These are phyloP conservation scores for Neopestalotiopsis sp. DNA, from an alignment of 2,329 filamentous ascomycete species.

Conservation along the genomic window DNA sequence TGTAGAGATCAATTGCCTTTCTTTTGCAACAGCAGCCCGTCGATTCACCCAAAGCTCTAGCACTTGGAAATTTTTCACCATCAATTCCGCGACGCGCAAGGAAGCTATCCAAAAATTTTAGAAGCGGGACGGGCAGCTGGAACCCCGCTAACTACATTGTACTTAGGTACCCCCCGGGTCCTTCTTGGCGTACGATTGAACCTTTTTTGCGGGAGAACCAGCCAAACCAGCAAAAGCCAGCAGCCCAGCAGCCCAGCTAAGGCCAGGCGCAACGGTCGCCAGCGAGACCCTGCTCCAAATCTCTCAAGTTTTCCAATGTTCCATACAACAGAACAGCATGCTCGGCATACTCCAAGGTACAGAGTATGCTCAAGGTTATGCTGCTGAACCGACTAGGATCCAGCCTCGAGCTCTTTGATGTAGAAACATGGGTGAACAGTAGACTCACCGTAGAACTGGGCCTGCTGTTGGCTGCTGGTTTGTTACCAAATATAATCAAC, in stretches of 20 bases:
- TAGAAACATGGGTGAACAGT: background rate
- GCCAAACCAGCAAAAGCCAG: background rate
- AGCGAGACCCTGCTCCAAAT: too few species aligned
- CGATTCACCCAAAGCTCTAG: background rate
- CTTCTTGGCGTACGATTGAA: background rate
- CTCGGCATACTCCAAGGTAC: too few species aligned
- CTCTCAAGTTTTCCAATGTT: too few species aligned
- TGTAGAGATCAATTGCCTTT: background rate
- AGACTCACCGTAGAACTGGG: background rate
- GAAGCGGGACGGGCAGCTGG: background rate
- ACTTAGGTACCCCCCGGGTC: background rate
- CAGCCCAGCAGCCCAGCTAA: background rate
- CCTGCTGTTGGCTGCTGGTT: background rate
- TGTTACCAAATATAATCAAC: too few species aligned
- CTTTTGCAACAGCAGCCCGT: background rate
- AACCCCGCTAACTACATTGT: background rate
- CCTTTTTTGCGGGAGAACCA: constrained; percentile 5
- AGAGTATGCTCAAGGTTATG: background rate
- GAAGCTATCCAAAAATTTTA: constrained; percentile 16
- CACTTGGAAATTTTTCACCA: constrained; percentile 5
- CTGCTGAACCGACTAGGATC: background rate
- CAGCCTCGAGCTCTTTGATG: background rate
- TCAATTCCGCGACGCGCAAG: background rate
- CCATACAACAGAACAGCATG: too few species aligned
- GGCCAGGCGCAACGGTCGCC: background rate